phyloP scores from a whole-genome alignment of 2,329 filamentous ascomycete genomes.

The Coniella vitis region DNA sequence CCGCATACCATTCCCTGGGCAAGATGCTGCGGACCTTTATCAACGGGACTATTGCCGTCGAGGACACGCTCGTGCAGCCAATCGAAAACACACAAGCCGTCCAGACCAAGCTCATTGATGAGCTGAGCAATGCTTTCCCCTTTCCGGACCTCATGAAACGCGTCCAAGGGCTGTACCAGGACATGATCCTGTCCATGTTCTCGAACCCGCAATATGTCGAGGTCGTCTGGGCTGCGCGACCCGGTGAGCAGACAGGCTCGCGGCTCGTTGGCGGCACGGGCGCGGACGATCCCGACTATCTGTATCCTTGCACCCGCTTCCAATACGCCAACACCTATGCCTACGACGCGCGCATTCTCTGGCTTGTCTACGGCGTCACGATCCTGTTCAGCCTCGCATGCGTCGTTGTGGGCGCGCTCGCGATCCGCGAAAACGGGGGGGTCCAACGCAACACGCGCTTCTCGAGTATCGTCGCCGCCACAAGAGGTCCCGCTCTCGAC shows the following conservation, averaged over 20 bases:
- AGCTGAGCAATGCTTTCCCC: slow-evolving; percentile 26
- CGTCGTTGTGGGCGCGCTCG: slow-evolving; percentile 27
- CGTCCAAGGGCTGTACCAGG: slow-evolving; percentile 29
- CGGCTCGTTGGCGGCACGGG: slow-evolving; percentile 12
- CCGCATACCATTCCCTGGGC: slow-evolving; percentile 31
- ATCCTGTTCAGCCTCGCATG: slow-evolving; percentile 19
- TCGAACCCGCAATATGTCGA: slow-evolving; percentile 12
- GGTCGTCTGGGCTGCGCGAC: slow-evolving; percentile 24
- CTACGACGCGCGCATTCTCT: slow-evolving; percentile 28
- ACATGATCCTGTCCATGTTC: slow-evolving; percentile 16
- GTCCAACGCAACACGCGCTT: slow-evolving; percentile 31
- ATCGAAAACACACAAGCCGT: slow-evolving; percentile 26
- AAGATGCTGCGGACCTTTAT: slow-evolving; percentile 26
- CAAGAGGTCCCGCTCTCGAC: slow-evolving; percentile 33
- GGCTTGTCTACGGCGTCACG: slow-evolving; percentile 25
- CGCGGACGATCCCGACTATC: slow-evolving; percentile 8
- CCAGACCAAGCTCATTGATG: slow-evolving; percentile 36
- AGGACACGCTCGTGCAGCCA: slow-evolving; percentile 20
- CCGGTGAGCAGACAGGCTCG: slow-evolving; percentile 22
- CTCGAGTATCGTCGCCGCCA: slow-evolving; percentile 35
- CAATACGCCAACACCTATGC: slow-evolving; percentile 27
- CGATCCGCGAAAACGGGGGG: slow-evolving; percentile 28
- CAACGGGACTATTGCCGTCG: slow-evolving; percentile 26
- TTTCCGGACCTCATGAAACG: slow-evolving; percentile 21
- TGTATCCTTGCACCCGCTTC: slow-evolving; percentile 27